Evolutionary conservation across 2,329 filamentous ascomycete genomes (phyloP), one percentile per base, ranked within the genome.

Genomic region (Fusarium multiceps): DNA sequence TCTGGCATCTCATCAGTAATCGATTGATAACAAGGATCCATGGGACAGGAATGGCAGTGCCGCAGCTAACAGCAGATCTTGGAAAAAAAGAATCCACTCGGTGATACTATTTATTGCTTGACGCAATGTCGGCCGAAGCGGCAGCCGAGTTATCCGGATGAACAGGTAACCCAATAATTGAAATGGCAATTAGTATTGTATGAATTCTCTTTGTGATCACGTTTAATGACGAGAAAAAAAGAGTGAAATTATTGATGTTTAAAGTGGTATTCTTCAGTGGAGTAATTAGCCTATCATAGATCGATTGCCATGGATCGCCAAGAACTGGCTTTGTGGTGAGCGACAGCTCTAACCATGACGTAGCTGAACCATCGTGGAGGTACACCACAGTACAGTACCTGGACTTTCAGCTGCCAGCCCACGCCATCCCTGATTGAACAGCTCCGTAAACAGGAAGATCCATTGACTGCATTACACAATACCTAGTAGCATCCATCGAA

Each of bases 391-490:
- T n/a, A 32, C 11, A 28, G 28, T 28, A 28, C 27, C 27, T 30
- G 23, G 21, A n/a, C 32, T 34, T 48, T 48, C 49, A 63, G 59
- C 59, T 63, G 34, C 41, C 21, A 37, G 34, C 34, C 12, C 30
- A 62, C 27, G 55, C 27, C n/a, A 59, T 59, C 41, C 63, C 55
- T 66, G 61, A 42, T 46, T 63, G n/a, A 25, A 34, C 53, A 66
- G 55, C 67, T 71, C 68, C 68, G 51, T 59, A 68, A 50, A 69
- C 46, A 46, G 64, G 41, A 66, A 66, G 43, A 66, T 61, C 63
- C 48, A 55, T 59, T 65, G 45, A 45, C 50, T 59, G 41, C 57
- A 63, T 70, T 63, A 55, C 68, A 70, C 55, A 50, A 68, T 63
- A 28, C 28, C 11, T 28, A 42, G 16, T 42, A 53, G 23, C 27